Evolutionary conservation across 768 basidiomycete genomes (phyloP).

Genomic region (Leccinum obscurum): DNA sequence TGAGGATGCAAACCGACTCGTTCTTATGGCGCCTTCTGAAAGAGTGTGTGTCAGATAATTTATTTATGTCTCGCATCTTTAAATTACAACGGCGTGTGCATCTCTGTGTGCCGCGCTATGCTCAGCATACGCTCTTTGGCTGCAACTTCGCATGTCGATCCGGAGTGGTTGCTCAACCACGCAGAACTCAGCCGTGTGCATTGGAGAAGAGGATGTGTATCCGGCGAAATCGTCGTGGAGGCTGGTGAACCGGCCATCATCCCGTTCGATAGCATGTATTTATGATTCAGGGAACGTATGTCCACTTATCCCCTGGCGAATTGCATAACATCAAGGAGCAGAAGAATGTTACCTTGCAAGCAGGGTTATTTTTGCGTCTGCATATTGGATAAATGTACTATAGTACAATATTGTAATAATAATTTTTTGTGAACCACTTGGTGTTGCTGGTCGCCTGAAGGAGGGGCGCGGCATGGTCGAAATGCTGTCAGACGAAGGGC

Average conservation of each 20-base stretch:
- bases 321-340: background rate
- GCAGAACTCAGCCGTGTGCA: slow-evolving; percentile 43
- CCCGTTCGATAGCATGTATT: background rate
- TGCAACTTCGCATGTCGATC: slow-evolving; percentile 39
- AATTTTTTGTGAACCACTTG: too few relatives aligned
- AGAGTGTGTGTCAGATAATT: slow-evolving; percentile 12
- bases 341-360: background rate
- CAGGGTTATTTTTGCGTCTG: too few relatives aligned
- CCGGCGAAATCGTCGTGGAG: slow-evolving; percentile 12
- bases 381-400: too few relatives aligned
- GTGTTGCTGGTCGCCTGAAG: too few relatives aligned
- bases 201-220: slow-evolving; percentile 4
- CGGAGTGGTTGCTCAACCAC: slow-evolving; percentile 44
- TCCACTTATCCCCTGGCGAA: background rate
- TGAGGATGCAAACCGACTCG: slow-evolving; percentile 1
- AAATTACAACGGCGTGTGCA: slow-evolving; percentile 1
- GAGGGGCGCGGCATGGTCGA: too few relatives aligned
- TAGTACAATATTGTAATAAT: too few relatives aligned
- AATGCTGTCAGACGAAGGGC: too few relatives aligned
- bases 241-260: background rate
- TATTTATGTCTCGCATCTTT: background rate
- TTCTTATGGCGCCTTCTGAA: slow-evolving; percentile 19
- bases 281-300: background rate
- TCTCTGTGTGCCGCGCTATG: slow-evolving; percentile 37
- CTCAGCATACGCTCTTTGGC: slow-evolving; percentile 45